Base-by-base conservation (phyloP, 1,139 yeast species). In the Debaryomyces udenii region DNA sequence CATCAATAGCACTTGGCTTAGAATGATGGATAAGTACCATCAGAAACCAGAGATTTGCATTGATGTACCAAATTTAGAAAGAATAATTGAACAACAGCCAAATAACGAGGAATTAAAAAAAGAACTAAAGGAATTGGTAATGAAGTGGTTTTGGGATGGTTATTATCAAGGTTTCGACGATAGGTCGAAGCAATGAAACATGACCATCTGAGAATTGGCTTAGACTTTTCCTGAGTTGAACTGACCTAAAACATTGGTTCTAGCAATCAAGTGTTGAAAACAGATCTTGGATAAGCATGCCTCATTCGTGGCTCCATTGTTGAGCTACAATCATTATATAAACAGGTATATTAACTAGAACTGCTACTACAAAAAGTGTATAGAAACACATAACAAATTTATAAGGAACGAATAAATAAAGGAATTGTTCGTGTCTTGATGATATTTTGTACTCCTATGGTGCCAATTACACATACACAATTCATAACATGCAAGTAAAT, bases 111-210 rank as follows among this genome's bases (percentile, higher is more conserved):
- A 47, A 20, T 39, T 67, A 27, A 49, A 50, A 26, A 37, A 42
- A 9, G 69, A 64, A 40, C 31, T 67, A 9, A 64, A 61, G 40
- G 44, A 53, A 4, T 14, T 62, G 5, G 45, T 54, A 9, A 60
- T 64, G 63, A 55, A 63, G 43, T 60, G 56, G 49, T 68, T 59
- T 47, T 68, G 73, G 73, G 48, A 59, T 24, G 74, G 74, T 2
- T 66, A 52, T 43, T 58, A 62, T 42, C 48, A 50, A 32, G 65
- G 66, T 1, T 32, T 45, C 31, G 40, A 34, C 26, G 37, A 26
- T 17, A 10, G 14, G 6, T 10, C 14, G 11, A 11, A 26, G 9
- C 9, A 22, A 9, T 22, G 9, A 11, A 26, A 10, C 9, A 26
- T 6, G 11, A 7, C 22, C 22, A 20, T 5, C 22, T 6, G 5